phyloP scores from a whole-genome alignment of 176 grass and related monocot genomes.

The Hsuehochloa calcarea region DNA sequence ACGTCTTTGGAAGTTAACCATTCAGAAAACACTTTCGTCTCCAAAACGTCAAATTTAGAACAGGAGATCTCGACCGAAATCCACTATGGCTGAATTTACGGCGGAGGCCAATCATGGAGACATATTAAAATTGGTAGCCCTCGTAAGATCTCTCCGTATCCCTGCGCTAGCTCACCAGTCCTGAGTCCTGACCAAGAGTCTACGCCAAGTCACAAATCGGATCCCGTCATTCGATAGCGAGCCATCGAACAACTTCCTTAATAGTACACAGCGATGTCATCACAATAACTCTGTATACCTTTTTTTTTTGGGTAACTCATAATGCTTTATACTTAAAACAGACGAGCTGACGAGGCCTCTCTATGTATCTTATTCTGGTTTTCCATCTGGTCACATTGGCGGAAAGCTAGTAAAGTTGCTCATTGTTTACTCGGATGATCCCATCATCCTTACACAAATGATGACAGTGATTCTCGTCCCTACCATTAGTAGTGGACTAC shows the following conservation, averaged over 20 bases:
- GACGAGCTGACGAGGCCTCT: background rate
- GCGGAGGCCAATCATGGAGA: no score
- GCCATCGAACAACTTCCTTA: background rate
- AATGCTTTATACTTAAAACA: no score
- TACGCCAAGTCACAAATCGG: background rate
- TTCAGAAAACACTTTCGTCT: background rate
- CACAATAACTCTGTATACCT: background rate
- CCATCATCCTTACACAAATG: background rate
- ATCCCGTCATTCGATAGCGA: slow-evolving; percentile 12
- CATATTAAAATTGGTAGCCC: background rate
- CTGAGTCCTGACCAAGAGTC: background rate
- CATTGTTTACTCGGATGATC: background rate
- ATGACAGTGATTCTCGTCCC: background rate
- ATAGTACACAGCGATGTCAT: background rate
- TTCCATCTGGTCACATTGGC: background rate
- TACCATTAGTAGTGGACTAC: background rate
- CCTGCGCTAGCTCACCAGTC: no score
- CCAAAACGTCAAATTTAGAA: background rate
- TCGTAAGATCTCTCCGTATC: background rate
- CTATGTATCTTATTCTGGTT: background rate
- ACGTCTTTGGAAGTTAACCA: background rate
- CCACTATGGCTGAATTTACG: background rate
- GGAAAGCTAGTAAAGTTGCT: background rate
- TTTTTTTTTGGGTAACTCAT: no score
- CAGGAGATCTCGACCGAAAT: background rate